phyloP scores from a whole-genome alignment of 2,329 filamentous ascomycete species.

The Drechslerella dactyloides region DNA sequence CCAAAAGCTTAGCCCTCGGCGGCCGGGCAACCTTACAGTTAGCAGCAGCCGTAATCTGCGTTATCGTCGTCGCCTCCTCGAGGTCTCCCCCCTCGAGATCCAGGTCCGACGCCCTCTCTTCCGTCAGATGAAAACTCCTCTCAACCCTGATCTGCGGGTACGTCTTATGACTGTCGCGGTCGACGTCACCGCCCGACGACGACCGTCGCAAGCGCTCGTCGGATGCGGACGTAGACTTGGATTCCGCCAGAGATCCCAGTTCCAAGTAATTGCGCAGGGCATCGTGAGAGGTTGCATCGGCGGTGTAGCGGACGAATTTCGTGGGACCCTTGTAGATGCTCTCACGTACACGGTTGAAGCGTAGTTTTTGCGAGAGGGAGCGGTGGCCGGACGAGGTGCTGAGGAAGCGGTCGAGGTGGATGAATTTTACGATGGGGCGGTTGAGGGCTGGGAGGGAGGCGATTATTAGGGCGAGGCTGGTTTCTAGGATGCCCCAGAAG shows the following conservation, averaged over 20 bases:
- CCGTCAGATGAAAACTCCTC: too few relatives aligned
- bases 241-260: neutral
- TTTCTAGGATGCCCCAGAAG: conserved; percentile 30
- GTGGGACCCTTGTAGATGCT: neutral
- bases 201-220: too few relatives aligned
- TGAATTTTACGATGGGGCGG: conserved; percentile 16
- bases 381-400: neutral
- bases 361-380: neutral
- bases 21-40: too few relatives aligned
- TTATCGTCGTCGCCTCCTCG: too few relatives aligned
- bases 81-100: too few relatives aligned
- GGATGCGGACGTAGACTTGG: too few relatives aligned
- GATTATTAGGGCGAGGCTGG: conserved; percentile 30
- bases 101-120: too few relatives aligned
- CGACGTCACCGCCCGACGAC: too few relatives aligned
- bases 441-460: conserved; percentile 38
- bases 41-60: too few relatives aligned
- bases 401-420: neutral
- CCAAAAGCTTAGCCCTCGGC: too few relatives aligned
- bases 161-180: too few relatives aligned
- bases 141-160: too few relatives aligned
- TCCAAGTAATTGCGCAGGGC: neutral
- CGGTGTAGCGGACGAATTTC: neutral
- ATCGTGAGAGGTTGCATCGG: neutral
- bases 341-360: neutral